phyloP scores from a whole-genome alignment of 2,329 filamentous ascomycete genomes.

The Pyrenophora tritici-repentis region DNA sequence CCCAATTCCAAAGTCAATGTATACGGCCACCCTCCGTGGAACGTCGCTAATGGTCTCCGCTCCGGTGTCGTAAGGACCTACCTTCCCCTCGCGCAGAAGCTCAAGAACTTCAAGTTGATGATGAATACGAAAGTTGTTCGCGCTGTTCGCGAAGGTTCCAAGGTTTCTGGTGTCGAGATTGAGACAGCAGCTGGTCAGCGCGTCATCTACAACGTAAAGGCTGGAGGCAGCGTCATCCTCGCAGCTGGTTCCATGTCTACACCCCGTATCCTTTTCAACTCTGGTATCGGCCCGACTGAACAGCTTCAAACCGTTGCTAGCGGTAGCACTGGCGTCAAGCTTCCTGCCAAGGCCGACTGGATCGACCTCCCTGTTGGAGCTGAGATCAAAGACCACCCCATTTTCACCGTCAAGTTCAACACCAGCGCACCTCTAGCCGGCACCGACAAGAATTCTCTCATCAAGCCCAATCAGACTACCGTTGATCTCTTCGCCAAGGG shows the following conservation, averaged over 20 bases:
- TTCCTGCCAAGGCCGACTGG: slow-evolving; percentile 52
- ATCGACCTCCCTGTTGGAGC: slow-evolving; percentile 56
- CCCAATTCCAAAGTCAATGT: slow-evolving; percentile 65
- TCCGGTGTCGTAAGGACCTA: slow-evolving; percentile 73
- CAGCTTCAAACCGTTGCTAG: slow-evolving; percentile 53
- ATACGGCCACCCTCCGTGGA: slow-evolving; percentile 68
- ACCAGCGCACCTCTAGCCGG: slow-evolving; percentile 27
- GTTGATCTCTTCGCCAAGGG: slow-evolving; percentile 42
- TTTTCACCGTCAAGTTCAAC: slow-evolving; percentile 44
- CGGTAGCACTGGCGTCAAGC: slow-evolving; percentile 47
- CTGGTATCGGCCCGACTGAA: slow-evolving; percentile 67
- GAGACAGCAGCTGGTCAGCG: slow-evolving; percentile 50
- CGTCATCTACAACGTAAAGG: slow-evolving; percentile 59
- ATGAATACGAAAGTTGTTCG: slow-evolving; percentile 68
- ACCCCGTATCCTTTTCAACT: slow-evolving; percentile 69
- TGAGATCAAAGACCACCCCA: slow-evolving; percentile 49
- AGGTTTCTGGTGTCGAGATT: slow-evolving; percentile 68
- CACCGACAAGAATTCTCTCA: slow-evolving; percentile 30
- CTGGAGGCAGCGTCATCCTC: slow-evolving; percentile 66
- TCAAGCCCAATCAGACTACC: slow-evolving; percentile 35
- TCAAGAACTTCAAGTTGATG: slow-evolving; percentile 69
- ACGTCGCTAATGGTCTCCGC: slow-evolving; percentile 67
- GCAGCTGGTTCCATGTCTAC: slow-evolving; percentile 71
- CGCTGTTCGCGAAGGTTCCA: slow-evolving; percentile 64
- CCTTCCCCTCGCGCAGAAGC: slow-evolving; percentile 63